phyloP scores from a whole-genome alignment of 768 basidiomycete genomes.

The Pseudohyphozyma bogoriensis region DNA sequence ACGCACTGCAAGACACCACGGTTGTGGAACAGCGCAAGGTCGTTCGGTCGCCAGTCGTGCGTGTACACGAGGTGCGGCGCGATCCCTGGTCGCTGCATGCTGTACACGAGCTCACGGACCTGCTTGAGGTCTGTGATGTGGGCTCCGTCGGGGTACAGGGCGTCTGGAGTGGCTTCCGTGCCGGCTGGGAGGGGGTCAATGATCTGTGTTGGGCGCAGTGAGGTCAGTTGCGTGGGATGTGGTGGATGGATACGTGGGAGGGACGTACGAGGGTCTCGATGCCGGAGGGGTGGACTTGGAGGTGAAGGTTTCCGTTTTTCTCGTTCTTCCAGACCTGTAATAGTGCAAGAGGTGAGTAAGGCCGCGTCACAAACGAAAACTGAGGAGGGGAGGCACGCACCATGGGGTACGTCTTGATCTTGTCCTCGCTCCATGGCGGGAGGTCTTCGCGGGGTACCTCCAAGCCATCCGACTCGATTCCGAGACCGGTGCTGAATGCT shows the following conservation, averaged over 20 bases:
- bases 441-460: constrained; percentile 60
- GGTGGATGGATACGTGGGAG: neutral
- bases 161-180: constrained; percentile 47
- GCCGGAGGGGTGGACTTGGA: constrained; percentile 64
- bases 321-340: constrained; percentile 96
- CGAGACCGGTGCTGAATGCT: constrained; percentile 66
- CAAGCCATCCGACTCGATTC: constrained; percentile 65
- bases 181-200: constrained; percentile 63
- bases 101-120: constrained; percentile 65
- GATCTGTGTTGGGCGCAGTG: constrained; percentile 56
- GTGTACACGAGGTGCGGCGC: constrained; percentile 78
- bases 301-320: constrained; percentile 65
- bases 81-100: constrained; percentile 81
- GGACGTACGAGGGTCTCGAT: constrained; percentile 12
- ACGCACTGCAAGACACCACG: constrained; percentile 71
- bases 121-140: constrained; percentile 61
- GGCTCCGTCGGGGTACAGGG: constrained; percentile 73
- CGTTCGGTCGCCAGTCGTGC: constrained; percentile 71
- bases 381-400: constrained; percentile 35
- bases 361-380: no score
- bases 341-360: constrained; percentile 1
- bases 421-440: constrained; percentile 70
- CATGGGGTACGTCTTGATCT: constrained; percentile 61
- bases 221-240: constrained; percentile 32
- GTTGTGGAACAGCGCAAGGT: constrained; percentile 82